Percentiles rank a stretch among this genome's conserved stretches.
phyloP scores from a whole-genome alignment of 768 basidiomycete genomes.

The Mycena latifolia region DNA sequence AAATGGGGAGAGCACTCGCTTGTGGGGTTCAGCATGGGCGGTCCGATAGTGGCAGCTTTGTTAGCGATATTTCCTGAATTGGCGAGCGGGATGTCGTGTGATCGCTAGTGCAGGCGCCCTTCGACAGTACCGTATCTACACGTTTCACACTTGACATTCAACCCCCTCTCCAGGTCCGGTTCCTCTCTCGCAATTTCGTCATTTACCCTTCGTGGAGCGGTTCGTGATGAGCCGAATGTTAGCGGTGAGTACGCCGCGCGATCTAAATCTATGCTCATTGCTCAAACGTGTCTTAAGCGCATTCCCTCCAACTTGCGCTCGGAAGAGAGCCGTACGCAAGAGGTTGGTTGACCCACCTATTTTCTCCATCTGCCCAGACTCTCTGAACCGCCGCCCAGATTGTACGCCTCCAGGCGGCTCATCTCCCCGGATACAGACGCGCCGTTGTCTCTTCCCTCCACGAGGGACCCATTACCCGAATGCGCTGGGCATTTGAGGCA shows the following conservation, averaged over 20 bases:
- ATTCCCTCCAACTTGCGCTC: too few relatives aligned
- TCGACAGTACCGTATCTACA: too few relatives aligned
- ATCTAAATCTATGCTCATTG: too few relatives aligned
- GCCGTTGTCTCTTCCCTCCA: conserved; percentile 64
- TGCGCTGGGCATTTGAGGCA: conserved; percentile 25
- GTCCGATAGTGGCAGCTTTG: conserved; percentile 66
- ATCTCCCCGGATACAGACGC: conserved; percentile 60
- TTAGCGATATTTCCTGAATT: conserved; percentile 61
- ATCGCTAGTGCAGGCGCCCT: conserved; percentile 61
- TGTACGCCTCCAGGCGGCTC: conserved; percentile 60
- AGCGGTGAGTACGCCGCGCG: too few relatives aligned
- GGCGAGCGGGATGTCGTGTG: conserved; percentile 59
- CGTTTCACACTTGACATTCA: too few relatives aligned
- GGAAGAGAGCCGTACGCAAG: neutral
- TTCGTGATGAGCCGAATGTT: neutral
- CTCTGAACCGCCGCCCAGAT: conserved; percentile 45
- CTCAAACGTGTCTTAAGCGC: too few relatives aligned
- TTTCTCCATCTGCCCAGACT: conserved; percentile 43
- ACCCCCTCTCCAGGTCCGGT: neutral
- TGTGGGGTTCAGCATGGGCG: conserved; percentile 64
- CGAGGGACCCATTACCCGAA: conserved; percentile 50
- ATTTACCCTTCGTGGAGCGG: neutral
- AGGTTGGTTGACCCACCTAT: neutral
- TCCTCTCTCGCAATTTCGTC: neutral
- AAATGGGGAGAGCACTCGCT: conserved; percentile 58